Base-by-base conservation (phyloP, 2,329 filamentous ascomycete species). In the Rutstroemia sp. region DNA sequence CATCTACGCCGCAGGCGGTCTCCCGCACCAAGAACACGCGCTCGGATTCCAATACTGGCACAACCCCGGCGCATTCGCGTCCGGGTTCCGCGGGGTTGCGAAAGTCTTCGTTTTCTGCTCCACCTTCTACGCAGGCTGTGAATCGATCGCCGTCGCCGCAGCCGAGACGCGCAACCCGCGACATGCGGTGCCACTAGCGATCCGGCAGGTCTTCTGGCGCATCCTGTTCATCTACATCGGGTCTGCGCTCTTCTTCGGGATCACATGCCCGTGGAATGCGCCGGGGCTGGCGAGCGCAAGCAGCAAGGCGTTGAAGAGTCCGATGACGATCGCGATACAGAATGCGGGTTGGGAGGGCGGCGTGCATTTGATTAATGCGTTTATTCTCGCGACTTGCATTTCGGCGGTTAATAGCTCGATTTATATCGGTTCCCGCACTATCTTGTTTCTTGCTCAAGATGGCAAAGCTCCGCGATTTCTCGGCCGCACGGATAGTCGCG, bases 161-260 rank as follows among this genome's bases (percentile, higher is more conserved):
- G 78, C 76, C 44, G 79, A 81, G 62, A 79, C 76, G 12, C 71
- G 75, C 18, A 78, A 79, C 59, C 76, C 76, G 0, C 64, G 69
- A 21, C 70, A 70, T 34, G 75, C 74, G 5, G 74, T 78, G 2
- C 76, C 76, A 0, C 65, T 69, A 14, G 91, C 91, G 7, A 85
- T 94, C 66, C 94, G 92, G 73, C 90, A 95, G 69, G 90, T 95
- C 18, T 95, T 95, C 72, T 96, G 91, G 91, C 86, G 91, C 66
- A 95, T 95, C 66, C 82, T 85, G 4, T 78, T 94, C n/a, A 59
- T 96, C 74, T 96, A 95, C 74, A 79, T 96, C 74, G 86, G 86
- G 38, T 80, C 79, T 8, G 86, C 86, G 34, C 81, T 90, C 67
- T 89, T 90, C 73, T 88, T 87, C 58, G 86, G 87, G 8, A 76